Evolutionary conservation across 2,329 filamentous ascomycete genomes (phyloP), one percentile per base, ranked within the genome.

Genomic region (Onygenales sp.): DNA sequence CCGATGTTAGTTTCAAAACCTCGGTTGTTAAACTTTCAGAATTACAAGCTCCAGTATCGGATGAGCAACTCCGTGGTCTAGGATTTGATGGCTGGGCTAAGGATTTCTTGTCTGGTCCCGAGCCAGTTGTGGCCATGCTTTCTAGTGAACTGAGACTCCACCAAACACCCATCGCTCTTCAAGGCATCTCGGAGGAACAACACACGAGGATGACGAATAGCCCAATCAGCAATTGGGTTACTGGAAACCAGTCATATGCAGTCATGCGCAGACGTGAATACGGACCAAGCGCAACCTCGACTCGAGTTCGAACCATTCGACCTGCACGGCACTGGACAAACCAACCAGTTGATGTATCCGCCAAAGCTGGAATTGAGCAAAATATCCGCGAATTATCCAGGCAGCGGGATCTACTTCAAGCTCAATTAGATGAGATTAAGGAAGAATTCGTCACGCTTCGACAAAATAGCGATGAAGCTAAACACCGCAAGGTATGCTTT

Each of bases 71-170:
- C 53, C 63, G 51, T 55, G 62, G 42, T 54, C 82, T 68, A 37
- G 89, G 89, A 0, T 80, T 98, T 49, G 86, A 94, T 58, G 84
- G 85, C 2, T 95, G 87, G 72, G 84, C 89, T 0, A 76, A 87
- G 31, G 87, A 97, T 63, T 88, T 80, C 54, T 65, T 98, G 5
- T 78, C 84, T 36, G 93, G 92, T 0, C 94, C 94, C 0, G 83
- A 85, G 1, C 80, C 87, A 1, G 88, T 98, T 1, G 73, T 97
- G 36, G 86, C 88, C 6, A 93, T 95, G 86, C 79, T 98, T 21
- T 96, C 90, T 67, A 79, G 83, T 10, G 85, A 87, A 59, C 81
- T 79, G 54, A 78, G 74, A 51, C 69, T 96, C 6, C 83, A 95
- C 61, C 73, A 75, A 31, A 84, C 85, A 5, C 88, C 82, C 0